These are phyloP conservation scores for Candida namnaoensis DNA, from an alignment of 805 yeast species.

Conservation along the genomic window DNA sequence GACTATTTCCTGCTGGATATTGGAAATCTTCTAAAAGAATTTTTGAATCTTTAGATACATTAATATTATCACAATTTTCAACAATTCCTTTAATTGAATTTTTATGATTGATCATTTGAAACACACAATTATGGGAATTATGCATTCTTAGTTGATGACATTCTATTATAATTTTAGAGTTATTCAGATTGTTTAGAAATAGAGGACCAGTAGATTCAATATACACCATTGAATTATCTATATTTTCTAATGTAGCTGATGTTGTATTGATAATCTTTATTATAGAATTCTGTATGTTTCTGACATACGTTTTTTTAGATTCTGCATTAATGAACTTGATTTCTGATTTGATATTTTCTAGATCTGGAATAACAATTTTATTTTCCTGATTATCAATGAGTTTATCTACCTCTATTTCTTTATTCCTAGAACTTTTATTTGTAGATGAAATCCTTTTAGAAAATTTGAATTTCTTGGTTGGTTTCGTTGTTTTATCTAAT, in stretches of 20 bases:
- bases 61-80: constrained; percentile 9
- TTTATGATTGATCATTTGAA: constrained; percentile 1
- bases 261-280: constrained; percentile 1
- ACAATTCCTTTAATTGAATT: constrained; percentile 9
- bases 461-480: constrained; percentile 5
- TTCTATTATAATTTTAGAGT: constrained; percentile 7
- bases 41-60: constrained; percentile 3
- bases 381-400: neutral
- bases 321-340: neutral
- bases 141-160: constrained; percentile 17
- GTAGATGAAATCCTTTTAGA: constrained; percentile 1
- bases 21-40: constrained; percentile 14
- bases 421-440: neutral
- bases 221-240: constrained; percentile 5
- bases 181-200: constrained; percentile 5
- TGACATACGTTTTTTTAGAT: neutral
- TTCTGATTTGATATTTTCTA: neutral
- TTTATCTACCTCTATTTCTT: neutral
- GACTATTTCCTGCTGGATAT: constrained; percentile 11
- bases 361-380: neutral
- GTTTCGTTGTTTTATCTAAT: neutral
- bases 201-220: constrained; percentile 9
- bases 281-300: constrained; percentile 5
- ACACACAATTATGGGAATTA: constrained; percentile 2
- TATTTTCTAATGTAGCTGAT: constrained; percentile 7